Evolutionary conservation across 1,284 basidiomycete species (phyloP).

Genomic region (Clitocybe nebularis): DNA sequence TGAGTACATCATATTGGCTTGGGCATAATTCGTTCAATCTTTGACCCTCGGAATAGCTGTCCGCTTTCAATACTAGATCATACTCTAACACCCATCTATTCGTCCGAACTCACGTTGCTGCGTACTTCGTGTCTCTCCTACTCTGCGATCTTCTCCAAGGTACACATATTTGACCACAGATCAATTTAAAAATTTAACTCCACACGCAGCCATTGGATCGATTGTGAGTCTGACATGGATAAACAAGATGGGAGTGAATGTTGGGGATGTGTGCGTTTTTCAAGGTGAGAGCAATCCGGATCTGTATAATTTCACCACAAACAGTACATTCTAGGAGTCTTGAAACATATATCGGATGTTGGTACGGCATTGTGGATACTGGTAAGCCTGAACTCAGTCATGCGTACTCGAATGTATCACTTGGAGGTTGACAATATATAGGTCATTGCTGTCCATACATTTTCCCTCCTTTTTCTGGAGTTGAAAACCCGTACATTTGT

Average conservation of each 20-base stretch:
- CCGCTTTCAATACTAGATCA: constrained; percentile 35
- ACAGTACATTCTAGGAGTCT: constrained; percentile 24
- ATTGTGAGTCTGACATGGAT: constrained; percentile 48
- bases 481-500: constrained; percentile 31
- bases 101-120: constrained; percentile 47
- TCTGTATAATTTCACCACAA: background rate
- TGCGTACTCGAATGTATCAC: background rate
- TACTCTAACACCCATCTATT: constrained; percentile 35
- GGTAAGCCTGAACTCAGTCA: constrained; percentile 23
- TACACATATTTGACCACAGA: constrained; percentile 18
- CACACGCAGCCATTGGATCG: constrained; percentile 40
- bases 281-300: constrained; percentile 36
- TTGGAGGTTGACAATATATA: constrained; percentile 16
- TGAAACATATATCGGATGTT: constrained; percentile 52
- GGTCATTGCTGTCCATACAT: constrained; percentile 50
- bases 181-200: constrained; percentile 7
- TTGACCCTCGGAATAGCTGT: constrained; percentile 24
- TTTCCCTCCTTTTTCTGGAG: constrained; percentile 45
- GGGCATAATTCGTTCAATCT: background rate
- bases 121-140: constrained; percentile 44
- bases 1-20: constrained; percentile 16
- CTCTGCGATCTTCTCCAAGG: constrained; percentile 40
- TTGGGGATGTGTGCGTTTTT: constrained; percentile 37
- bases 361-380: constrained; percentile 48
- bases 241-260: constrained; percentile 29